phyloP scores from a whole-genome alignment of 1,284 basidiomycete genomes.

The Apiotrichum sp. region DNA sequence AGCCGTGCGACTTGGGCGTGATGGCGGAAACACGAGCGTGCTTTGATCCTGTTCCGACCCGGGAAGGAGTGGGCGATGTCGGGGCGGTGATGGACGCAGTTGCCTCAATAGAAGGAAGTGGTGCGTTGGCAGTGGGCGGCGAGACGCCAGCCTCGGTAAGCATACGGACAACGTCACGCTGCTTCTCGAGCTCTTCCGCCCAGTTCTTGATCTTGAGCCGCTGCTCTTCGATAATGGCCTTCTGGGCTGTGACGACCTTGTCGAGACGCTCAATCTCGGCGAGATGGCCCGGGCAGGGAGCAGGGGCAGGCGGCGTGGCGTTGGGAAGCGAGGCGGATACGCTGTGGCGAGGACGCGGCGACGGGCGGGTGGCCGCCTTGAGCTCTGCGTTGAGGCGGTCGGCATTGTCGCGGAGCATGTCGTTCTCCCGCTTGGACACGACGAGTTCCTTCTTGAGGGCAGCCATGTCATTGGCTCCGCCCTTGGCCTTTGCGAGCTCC shows the following conservation, averaged over 20 bases:
- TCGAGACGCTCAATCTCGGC: conserved; percentile 37
- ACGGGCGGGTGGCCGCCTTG: not conserved
- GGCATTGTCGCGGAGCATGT: not conserved
- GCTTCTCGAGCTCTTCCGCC: conserved; percentile 41
- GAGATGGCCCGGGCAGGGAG: not conserved
- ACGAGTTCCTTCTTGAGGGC: conserved; percentile 2
- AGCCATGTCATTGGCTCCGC: not conserved
- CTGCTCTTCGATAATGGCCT: conserved; percentile 41
- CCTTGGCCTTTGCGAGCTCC: not conserved
- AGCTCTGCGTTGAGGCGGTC: conserved; percentile 14
- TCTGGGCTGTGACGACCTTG: conserved; percentile 40
- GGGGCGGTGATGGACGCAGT: not conserved
- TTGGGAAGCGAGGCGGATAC: conserved; percentile 6
- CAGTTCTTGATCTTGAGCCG: conserved; percentile 41
- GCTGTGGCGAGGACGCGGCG: not conserved
- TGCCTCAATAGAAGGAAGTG: not conserved
- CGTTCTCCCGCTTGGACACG: not conserved
- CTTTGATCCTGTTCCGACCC: not conserved
- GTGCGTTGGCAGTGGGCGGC: not conserved
- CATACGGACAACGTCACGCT: conserved; percentile 37
- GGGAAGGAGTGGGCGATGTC: not conserved
- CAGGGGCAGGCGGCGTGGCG: not conserved
- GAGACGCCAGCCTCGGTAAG: conserved; percentile 19
- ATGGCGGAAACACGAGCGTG: conserved; percentile 20
- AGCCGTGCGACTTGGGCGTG: not conserved